Conservation (phyloP, 495 filamentous ascomycete genomes). For the Lepraria neglecta region DNA sequence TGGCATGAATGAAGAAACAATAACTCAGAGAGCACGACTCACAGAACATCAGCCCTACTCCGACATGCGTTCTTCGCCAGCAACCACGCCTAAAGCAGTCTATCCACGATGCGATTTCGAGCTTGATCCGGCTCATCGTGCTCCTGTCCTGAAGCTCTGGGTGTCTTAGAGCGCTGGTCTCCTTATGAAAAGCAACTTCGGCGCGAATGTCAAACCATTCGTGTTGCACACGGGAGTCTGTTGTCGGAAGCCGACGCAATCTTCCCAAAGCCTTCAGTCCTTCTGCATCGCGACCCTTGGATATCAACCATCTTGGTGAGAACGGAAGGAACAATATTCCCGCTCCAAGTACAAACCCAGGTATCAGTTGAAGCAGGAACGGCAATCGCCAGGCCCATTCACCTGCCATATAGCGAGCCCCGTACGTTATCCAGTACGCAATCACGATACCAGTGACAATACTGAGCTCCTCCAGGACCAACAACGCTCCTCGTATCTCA, state of each 20-base stretch:
- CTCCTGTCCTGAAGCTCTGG: constrained; percentile 39
- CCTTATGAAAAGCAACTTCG: constrained; percentile 45
- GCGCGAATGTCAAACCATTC: constrained; percentile 49
- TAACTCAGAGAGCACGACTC: too few species aligned
- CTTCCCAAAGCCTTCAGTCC: constrained; percentile 42
- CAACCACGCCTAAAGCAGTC: constrained; percentile 47
- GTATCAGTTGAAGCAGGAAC: constrained; percentile 46
- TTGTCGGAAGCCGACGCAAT: constrained; percentile 39
- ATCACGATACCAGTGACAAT: constrained; percentile 53
- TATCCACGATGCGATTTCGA: constrained; percentile 43
- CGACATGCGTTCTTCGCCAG: constrained; percentile 52
- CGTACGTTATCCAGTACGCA: constrained; percentile 54
- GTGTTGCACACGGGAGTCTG: constrained; percentile 41
- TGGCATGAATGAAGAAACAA: too few species aligned
- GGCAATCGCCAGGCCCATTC: constrained; percentile 49
- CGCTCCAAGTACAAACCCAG: constrained; percentile 40
- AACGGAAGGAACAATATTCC: constrained; percentile 47
- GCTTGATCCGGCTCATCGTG: constrained; percentile 30
- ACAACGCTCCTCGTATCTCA: constrained; percentile 46
- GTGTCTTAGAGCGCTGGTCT: constrained; percentile 41
- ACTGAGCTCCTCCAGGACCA: constrained; percentile 51
- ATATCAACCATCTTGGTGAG: constrained; percentile 49
- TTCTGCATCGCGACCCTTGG: constrained; percentile 44
- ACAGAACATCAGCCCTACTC: constrained; percentile 48
- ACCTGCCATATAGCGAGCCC: constrained; percentile 46